Percentiles rank a stretch among this genome's conserved stretches.
phyloP scores from a whole-genome alignment of 164 flowering plant species.

The Magnolia sinica region DNA sequence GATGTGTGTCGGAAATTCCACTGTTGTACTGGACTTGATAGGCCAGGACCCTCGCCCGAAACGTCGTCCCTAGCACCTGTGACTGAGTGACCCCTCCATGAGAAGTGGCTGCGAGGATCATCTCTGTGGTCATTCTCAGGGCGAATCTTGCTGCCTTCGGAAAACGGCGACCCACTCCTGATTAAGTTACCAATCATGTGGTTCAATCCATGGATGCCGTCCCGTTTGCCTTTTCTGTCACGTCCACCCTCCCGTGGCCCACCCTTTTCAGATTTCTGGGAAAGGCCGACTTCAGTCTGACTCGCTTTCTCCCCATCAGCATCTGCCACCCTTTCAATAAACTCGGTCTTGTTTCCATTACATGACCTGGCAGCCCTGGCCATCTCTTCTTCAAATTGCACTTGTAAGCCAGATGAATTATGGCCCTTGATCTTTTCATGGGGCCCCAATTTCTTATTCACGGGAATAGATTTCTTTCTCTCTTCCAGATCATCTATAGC shows the following conservation, averaged over 20 bases:
- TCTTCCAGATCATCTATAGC: conserved; percentile 23
- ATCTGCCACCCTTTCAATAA: conserved; percentile 14
- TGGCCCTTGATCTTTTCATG: conserved; percentile 24
- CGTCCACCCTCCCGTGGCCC: conserved; percentile 22
- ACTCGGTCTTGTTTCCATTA: conserved; percentile 18
- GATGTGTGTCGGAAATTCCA: conserved; percentile 44
- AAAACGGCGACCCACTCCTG: conserved; percentile 31
- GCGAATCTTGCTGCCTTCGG: conserved; percentile 36
- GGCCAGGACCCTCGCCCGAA: conserved; percentile 3
- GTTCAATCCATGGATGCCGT: conserved; percentile 24
- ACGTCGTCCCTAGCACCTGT: background rate
- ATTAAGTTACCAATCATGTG: conserved; percentile 30
- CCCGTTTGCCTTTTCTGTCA: conserved; percentile 22
- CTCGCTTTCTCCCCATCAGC: conserved; percentile 18
- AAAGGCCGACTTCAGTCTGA: conserved; percentile 13
- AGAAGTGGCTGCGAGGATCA: conserved; percentile 30
- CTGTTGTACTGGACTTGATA: conserved; percentile 47
- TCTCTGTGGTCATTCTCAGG: conserved; percentile 29
- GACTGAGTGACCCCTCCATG: conserved; percentile 26
- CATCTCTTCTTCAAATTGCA: conserved; percentile 35
- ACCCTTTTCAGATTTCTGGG: conserved; percentile 15
- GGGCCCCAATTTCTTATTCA: conserved; percentile 27
- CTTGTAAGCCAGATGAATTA: conserved; percentile 28
- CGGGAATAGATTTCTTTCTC: conserved; percentile 15
- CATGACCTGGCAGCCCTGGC: conserved; percentile 12